These are phyloP conservation scores for Phialocephala subalpina DNA, from an alignment of 2,329 filamentous ascomycete species.

Conservation along the genomic window DNA sequence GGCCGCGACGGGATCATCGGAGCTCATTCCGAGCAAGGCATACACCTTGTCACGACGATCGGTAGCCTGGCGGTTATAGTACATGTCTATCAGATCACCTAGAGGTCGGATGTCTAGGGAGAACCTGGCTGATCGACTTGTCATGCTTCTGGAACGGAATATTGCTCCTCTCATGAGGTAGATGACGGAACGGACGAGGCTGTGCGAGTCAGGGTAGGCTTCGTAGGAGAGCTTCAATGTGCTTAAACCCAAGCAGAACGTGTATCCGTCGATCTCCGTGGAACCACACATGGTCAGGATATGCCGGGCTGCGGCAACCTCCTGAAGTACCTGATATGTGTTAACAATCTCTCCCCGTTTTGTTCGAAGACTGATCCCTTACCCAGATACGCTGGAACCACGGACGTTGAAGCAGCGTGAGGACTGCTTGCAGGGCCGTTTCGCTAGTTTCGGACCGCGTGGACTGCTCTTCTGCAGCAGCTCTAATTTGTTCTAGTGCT, in stretches of 20 bases:
- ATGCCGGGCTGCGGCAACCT: conserved; percentile 25
- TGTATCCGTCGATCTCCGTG: conserved; percentile 20
- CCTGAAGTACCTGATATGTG: conserved; percentile 21
- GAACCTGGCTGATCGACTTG: conserved; percentile 4
- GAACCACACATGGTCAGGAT: conserved; percentile 22
- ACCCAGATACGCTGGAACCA: conserved; percentile 29
- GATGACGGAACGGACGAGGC: conserved; percentile 17
- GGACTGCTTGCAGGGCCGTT: conserved; percentile 14
- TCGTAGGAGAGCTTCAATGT: conserved; percentile 7
- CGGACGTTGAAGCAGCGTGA: conserved; percentile 18
- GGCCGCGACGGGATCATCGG: conserved; percentile 24
- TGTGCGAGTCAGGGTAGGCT: conserved; percentile 14
- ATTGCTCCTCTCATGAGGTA: conserved; percentile 11
- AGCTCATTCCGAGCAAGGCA: conserved; percentile 33
- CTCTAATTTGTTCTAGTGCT: not conserved
- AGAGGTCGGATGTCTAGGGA: no score
- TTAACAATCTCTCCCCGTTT: not conserved
- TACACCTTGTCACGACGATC: conserved; percentile 26
- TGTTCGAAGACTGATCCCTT: conserved; percentile 7
- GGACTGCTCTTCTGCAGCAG: conserved; percentile 6
- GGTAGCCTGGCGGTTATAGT: conserved; percentile 27
- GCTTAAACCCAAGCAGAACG: conserved; percentile 10
- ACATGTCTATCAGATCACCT: conserved; percentile 31
- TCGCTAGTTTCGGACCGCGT: not conserved
- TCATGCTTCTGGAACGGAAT: conserved; percentile 19